These are phyloP conservation scores for Rubia yunnanensis DNA, from an alignment of 257 asterid genomes.

Conservation along the genomic window DNA sequence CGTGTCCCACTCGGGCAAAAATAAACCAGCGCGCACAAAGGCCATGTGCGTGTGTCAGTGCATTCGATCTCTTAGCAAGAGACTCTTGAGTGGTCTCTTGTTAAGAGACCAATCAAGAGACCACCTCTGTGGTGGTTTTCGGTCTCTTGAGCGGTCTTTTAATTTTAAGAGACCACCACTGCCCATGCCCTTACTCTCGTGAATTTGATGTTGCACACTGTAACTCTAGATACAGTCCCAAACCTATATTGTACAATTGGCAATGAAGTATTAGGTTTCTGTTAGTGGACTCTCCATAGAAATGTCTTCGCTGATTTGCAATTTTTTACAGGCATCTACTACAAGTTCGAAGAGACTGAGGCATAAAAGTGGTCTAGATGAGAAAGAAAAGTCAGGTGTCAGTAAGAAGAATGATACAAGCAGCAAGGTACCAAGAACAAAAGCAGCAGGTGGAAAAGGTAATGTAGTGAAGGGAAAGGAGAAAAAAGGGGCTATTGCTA, in stretches of 20 bases:
- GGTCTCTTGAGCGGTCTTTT: no score
- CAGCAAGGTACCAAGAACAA: neutral
- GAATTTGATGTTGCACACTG: no score
- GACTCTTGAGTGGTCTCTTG: no score
- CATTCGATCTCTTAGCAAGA: no score
- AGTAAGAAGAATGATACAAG: neutral
- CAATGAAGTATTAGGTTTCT: neutral
- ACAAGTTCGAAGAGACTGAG: neutral
- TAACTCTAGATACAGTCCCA: no score
- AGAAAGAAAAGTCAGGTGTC: neutral
- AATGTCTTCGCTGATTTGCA: neutral
- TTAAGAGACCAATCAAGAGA: no score
- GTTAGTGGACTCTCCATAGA: neutral
- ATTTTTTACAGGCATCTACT: conserved; percentile 6
- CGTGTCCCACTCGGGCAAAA: no score
- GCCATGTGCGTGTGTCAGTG: neutral
- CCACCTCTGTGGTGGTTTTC: no score
- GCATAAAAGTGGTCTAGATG: neutral
- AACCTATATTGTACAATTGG: no score
- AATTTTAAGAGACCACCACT: no score
- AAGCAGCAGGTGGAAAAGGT: neutral
- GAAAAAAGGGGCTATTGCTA: neutral
- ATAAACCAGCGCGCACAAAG: no score
- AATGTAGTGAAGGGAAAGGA: neutral
- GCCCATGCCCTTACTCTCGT: no score